Evolutionary conservation across 1,284 basidiomycete genomes (phyloP).

Genomic region (Anthracocystis walkeri): DNA sequence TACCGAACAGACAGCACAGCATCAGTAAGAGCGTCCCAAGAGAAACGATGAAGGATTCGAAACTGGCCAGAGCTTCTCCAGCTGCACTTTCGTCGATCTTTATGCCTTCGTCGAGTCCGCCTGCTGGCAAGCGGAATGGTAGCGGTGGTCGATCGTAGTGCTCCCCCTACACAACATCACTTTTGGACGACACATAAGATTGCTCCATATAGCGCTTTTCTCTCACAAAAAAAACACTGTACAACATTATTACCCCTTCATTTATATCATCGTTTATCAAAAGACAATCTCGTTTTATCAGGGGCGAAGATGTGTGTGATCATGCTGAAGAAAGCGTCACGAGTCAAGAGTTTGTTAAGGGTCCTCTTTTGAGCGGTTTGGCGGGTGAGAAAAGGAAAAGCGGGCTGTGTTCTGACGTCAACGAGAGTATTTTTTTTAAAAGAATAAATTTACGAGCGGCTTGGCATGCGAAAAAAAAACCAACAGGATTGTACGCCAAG

Average conservation of each 20-base stretch:
- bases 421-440: conserved; percentile 1
- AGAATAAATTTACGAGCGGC: no score
- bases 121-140: background rate
- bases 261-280: no score
- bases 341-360: no score
- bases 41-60: background rate
- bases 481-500: no score
- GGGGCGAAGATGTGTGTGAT: no score
- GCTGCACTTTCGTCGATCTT: conserved; percentile 47
- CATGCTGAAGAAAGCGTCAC: no score
- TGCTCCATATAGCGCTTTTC: background rate
- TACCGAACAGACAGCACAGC: conserved; percentile 3
- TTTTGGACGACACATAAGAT: background rate
- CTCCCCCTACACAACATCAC: no score
- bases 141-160: background rate
- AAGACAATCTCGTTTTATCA: no score
- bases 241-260: background rate
- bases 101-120: conserved; percentile 8
- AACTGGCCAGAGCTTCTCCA: conserved; percentile 22
- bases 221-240: background rate
- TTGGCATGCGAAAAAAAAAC: background rate
- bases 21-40: background rate
- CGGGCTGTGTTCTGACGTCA: conserved; percentile 4
- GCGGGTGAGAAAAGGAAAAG: background rate
- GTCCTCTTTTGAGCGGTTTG: background rate